Evolutionary conservation across 2,329 filamentous ascomycete species (phyloP).

Genomic region (Cercospora beticola): DNA sequence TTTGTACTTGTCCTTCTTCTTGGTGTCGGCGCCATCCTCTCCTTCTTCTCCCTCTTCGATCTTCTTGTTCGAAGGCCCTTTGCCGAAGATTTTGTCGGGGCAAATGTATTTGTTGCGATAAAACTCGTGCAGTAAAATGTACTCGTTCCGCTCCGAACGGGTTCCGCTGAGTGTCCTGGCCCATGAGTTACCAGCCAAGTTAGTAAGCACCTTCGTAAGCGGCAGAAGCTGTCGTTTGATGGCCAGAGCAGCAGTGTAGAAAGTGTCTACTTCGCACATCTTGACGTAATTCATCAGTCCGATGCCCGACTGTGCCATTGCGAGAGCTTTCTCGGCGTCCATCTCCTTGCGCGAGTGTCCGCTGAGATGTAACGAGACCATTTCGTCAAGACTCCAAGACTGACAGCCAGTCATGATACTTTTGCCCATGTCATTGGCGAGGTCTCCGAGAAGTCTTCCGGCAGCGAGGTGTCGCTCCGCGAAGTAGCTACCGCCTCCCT

Average conservation of each 20-base stretch:
- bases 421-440: slow-evolving; percentile 95
- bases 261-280: slow-evolving; percentile 93
- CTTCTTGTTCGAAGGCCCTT: slow-evolving; percentile 58
- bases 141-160: slow-evolving; percentile 95
- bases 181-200: slow-evolving; percentile 97
- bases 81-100: slow-evolving; percentile 87
- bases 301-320: slow-evolving; percentile 73
- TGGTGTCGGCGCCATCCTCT: slow-evolving; percentile 65
- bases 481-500: slow-evolving; percentile 85
- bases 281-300: slow-evolving; percentile 91
- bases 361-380: slow-evolving; percentile 87
- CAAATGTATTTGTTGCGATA: slow-evolving; percentile 97
- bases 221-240: slow-evolving; percentile 88
- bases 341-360: slow-evolving; percentile 75
- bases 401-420: slow-evolving; percentile 96
- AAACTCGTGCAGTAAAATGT: slow-evolving; percentile 97
- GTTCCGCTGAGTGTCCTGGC: slow-evolving; percentile 93
- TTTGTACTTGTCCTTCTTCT: slow-evolving; percentile 99
- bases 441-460: slow-evolving; percentile 86
- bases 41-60: slow-evolving; percentile 74
- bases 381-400: slow-evolving; percentile 96
- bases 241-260: slow-evolving; percentile 89
- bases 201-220: slow-evolving; percentile 91
- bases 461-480: slow-evolving; percentile 86
- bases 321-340: slow-evolving; percentile 83